Percentiles rank a stretch among this genome's conserved stretches.
Evolutionary conservation across 1,139 yeast genomes (phyloP).

Genomic region (Hemisphaericaspora xylanilytica): DNA sequence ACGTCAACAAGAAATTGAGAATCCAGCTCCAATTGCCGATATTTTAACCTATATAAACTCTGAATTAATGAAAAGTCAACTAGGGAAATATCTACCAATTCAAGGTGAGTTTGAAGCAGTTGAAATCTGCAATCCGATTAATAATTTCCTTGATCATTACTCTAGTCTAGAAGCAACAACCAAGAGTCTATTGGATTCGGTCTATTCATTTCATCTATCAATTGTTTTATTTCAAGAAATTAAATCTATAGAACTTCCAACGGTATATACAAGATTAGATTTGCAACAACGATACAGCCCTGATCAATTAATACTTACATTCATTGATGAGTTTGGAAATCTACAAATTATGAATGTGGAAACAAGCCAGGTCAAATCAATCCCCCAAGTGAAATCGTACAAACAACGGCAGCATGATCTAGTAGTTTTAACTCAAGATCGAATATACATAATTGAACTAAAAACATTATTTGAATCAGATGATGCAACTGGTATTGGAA

Average conservation of each 20-base stretch:
- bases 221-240: slow-evolving; percentile 5
- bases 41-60: slow-evolving; percentile 32
- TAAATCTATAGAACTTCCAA: slow-evolving; percentile 6
- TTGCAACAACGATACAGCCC: slow-evolving; percentile 5
- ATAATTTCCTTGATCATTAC: not conserved
- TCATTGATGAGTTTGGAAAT: slow-evolving; percentile 5
- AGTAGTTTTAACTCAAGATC: slow-evolving; percentile 9
- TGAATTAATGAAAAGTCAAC: slow-evolving; percentile 24
- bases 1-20: not conserved
- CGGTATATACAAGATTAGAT: slow-evolving; percentile 4
- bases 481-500: not conserved
- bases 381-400: slow-evolving; percentile 9
- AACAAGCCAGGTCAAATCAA: not conserved
- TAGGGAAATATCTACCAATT: slow-evolving; percentile 23
- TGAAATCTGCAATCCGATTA: not conserved
- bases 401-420: slow-evolving; percentile 8
- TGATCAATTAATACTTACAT: slow-evolving; percentile 7
- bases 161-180: not conserved
- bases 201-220: slow-evolving; percentile 9
- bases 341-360: slow-evolving; percentile 18
- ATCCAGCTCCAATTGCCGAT: slow-evolving; percentile 15
- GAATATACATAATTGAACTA: slow-evolving; percentile 8
- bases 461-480: not conserved
- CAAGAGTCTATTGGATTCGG: not conserved
- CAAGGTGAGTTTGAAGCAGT: not conserved